phyloP scores from a whole-genome alignment of 73 alveolate genomes.

The Symbiodinium pilosum region DNA sequence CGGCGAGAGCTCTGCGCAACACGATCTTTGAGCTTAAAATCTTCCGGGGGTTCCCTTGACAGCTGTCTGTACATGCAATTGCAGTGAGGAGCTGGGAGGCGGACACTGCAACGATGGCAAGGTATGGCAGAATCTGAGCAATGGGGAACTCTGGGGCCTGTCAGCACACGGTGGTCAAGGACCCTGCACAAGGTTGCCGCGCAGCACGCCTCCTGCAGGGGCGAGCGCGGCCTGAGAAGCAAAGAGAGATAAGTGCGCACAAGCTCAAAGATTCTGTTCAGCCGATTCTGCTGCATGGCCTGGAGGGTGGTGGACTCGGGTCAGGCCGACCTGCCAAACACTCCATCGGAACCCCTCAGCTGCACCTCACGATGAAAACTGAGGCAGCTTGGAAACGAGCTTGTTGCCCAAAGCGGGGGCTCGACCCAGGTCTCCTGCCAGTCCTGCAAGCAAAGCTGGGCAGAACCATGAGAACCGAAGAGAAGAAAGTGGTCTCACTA shows the following conservation, averaged over 20 bases:
- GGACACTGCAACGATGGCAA: not conserved
- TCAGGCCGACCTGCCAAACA: not conserved
- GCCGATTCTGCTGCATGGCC: not conserved
- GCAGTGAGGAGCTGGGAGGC: not conserved
- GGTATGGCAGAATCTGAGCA: not conserved
- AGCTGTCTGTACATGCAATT: not conserved
- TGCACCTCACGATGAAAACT: too few relatives aligned
- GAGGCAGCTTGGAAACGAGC: not conserved
- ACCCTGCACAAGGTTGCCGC: too few relatives aligned
- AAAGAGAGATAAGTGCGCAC: too few relatives aligned
- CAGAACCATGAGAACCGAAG: too few relatives aligned
- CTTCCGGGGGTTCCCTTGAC: not conserved
- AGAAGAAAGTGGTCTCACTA: too few relatives aligned
- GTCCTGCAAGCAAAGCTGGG: too few relatives aligned
- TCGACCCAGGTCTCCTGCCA: not conserved
- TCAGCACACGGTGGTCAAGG: too few relatives aligned
- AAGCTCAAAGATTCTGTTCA: too few relatives aligned
- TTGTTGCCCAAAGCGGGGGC: constrained; percentile 8
- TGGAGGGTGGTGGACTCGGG: not conserved
- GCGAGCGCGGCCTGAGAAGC: too few relatives aligned
- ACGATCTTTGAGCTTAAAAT: not conserved
- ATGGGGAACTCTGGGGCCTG: not conserved
- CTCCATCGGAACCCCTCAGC: not conserved
- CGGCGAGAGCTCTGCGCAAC: not conserved
- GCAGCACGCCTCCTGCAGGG: too few relatives aligned